These are phyloP conservation scores for Huntiella savannae DNA, from an alignment of 2,329 filamentous ascomycete genomes.

Conservation along the genomic window DNA sequence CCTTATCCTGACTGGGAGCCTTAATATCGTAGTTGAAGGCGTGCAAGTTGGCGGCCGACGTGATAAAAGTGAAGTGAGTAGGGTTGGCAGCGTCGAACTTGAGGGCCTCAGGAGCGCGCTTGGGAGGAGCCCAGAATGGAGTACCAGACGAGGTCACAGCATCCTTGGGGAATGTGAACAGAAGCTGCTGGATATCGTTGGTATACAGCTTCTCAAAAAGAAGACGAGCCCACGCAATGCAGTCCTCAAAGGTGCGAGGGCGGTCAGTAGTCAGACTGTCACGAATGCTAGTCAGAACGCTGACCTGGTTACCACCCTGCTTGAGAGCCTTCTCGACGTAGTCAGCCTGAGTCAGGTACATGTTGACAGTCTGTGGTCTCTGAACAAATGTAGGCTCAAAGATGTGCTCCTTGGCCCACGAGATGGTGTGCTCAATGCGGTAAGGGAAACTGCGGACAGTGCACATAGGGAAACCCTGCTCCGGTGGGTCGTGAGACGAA, in stretches of 20 bases:
- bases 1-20: conserved; percentile 50
- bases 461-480: conserved; percentile 98
- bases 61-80: conserved; percentile 74
- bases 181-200: conserved; percentile 84
- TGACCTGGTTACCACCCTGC: conserved; percentile 87
- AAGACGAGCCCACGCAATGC: conserved; percentile 82
- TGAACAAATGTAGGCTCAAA: conserved; percentile 92
- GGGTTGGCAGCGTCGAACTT: conserved; percentile 73
- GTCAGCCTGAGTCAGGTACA: conserved; percentile 80
- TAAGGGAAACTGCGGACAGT: conserved; percentile 95
- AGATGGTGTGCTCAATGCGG: conserved; percentile 95
- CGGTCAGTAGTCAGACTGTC: conserved; percentile 86
- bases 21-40: conserved; percentile 98
- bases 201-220: conserved; percentile 95
- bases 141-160: conserved; percentile 72
- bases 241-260: conserved; percentile 84
- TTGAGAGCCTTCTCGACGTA: conserved; percentile 76
- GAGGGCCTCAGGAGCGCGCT: conserved; percentile 81
- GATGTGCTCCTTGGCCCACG: conserved; percentile 78
- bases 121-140: conserved; percentile 94
- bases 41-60: conserved; percentile 77
- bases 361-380: conserved; percentile 80
- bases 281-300: conserved; percentile 73
- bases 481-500: conserved; percentile 80
- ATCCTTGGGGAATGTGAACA: conserved; percentile 96